These are phyloP conservation scores for Xylogone sp. DNA, from an alignment of 2,329 filamentous ascomycete species.

Conservation along the genomic window DNA sequence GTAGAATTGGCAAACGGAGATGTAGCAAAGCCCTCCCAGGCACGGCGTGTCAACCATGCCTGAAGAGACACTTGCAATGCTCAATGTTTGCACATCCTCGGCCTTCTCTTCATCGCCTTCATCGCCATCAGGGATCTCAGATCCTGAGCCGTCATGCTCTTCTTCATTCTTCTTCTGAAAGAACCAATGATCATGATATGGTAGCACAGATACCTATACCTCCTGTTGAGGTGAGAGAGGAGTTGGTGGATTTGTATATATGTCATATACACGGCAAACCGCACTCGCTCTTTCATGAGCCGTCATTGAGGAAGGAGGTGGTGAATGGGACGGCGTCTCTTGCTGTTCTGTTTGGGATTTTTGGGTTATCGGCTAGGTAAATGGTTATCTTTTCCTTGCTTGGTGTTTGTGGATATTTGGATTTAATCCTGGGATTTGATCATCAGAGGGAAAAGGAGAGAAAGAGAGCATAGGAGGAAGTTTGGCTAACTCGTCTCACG, in stretches of 20 bases:
- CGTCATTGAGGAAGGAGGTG: conserved; percentile 16
- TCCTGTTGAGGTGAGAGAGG: not conserved
- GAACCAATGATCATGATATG: too few species aligned
- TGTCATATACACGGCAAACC: conserved; percentile 22
- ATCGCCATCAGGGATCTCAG: not conserved
- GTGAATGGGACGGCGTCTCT: not conserved
- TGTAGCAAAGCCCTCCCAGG: conserved; percentile 8
- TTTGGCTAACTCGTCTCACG: not conserved
- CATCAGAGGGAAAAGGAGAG: too few species aligned
- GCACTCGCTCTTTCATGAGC: conserved; percentile 22
- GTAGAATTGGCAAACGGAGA: conserved; percentile 15
- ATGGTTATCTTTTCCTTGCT: not conserved
- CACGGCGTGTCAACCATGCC: conserved; percentile 13
- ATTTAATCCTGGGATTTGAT: not conserved
- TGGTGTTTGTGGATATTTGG: not conserved
- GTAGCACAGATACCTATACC: not conserved
- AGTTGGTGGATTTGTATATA: conserved; percentile 21
- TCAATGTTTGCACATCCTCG: conserved; percentile 5
- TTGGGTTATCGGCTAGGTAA: not conserved
- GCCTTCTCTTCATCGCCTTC: not conserved
- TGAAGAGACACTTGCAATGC: conserved; percentile 9
- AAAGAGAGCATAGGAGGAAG: not conserved
- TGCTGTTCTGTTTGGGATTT: not conserved
- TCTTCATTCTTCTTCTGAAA: too few species aligned
- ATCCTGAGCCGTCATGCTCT: too few species aligned